Evolutionary conservation across 805 yeast genomes (phyloP).

Genomic region (Wickerhamiella azymoides): DNA sequence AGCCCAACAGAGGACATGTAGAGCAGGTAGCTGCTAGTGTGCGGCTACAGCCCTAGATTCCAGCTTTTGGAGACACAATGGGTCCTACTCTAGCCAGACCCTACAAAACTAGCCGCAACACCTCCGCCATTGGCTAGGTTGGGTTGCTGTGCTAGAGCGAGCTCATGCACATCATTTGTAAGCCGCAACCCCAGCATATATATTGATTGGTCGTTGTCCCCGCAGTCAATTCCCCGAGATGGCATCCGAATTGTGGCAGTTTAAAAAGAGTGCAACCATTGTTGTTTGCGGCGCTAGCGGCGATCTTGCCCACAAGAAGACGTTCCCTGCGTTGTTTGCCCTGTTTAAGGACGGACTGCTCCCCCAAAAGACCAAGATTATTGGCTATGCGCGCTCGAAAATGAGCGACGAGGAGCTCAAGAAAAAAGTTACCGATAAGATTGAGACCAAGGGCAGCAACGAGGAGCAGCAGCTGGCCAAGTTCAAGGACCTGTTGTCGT

Average conservation of each 20-base stretch:
- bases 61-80: too few relatives aligned
- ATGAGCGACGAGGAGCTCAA: conserved; percentile 54
- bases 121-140: not conserved
- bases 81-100: too few relatives aligned
- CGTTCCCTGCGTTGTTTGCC: conserved; percentile 32
- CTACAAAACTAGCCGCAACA: too few relatives aligned
- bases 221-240: not conserved
- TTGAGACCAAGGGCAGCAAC: conserved; percentile 40
- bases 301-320: conserved; percentile 20
- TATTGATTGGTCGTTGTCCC: conserved; percentile 1
- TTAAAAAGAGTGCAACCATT: conserved; percentile 13
- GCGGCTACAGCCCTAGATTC: too few relatives aligned
- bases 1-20: too few relatives aligned
- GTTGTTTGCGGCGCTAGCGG: conserved; percentile 22
- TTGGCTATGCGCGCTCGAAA: conserved; percentile 86
- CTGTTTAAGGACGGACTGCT: conserved; percentile 56
- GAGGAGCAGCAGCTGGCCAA: conserved; percentile 33
- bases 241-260: conserved; percentile 7
- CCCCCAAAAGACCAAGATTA: conserved; percentile 53
- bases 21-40: too few relatives aligned
- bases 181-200: conserved; percentile 6
- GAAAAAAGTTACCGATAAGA: conserved; percentile 47
- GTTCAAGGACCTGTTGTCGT: conserved; percentile 52
- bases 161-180: not conserved
- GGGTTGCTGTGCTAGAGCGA: not conserved